Conservation (phyloP, 768 basidiomycete genomes). For the Royoungia palumana region DNA sequence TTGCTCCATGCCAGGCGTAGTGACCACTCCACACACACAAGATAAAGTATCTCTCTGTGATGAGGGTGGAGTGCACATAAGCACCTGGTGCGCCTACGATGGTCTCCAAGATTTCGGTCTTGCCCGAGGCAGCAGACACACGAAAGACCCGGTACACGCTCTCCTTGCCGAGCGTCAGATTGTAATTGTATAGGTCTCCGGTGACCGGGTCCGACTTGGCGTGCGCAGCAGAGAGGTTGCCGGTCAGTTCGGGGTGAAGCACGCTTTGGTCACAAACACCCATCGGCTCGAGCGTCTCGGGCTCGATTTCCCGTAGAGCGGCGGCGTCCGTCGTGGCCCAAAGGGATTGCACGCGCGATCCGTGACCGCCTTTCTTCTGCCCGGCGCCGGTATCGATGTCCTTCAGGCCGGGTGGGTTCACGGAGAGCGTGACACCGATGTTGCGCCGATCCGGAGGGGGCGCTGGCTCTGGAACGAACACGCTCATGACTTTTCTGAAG, state of each 20-base stretch:
- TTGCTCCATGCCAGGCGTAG: conserved; percentile 27
- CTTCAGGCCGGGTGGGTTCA: conserved; percentile 27
- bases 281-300: conserved; percentile 37
- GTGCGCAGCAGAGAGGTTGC: conserved; percentile 35
- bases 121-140: conserved; percentile 29
- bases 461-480: conserved; percentile 24
- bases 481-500: conserved; percentile 30
- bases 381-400: conserved; percentile 19
- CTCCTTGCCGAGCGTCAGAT: conserved; percentile 26
- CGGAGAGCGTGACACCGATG: conserved; percentile 29
- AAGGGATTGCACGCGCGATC: conserved; percentile 24
- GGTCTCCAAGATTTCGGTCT: conserved; percentile 34
- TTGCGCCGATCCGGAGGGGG: conserved; percentile 11
- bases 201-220: conserved; percentile 35
- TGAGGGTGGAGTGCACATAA: conserved; percentile 37
- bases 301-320: conserved; percentile 32
- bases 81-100: conserved; percentile 38
- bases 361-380: conserved; percentile 23
- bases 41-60: conserved; percentile 37
- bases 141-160: conserved; percentile 35
- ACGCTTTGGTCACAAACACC: conserved; percentile 24
- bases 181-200: conserved; percentile 38
- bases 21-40: conserved; percentile 35
- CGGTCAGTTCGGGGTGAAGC: conserved; percentile 34
- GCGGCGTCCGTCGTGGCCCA: conserved; percentile 33